Evolutionary conservation across 177 flowering plant genomes (phyloP).

Genomic region (Vitis hybrid): DNA sequence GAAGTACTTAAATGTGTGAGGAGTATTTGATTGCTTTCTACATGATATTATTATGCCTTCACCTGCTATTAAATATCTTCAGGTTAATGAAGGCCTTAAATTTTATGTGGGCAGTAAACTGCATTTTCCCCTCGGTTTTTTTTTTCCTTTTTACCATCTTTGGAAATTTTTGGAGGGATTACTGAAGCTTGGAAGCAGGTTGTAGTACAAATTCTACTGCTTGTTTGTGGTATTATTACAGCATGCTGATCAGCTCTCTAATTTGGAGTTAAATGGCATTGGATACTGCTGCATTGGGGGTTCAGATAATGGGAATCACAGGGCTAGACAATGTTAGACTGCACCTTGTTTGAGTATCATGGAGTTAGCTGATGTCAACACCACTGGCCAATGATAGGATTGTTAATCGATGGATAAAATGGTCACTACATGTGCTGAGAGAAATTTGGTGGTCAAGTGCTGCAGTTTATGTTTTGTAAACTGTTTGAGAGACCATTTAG

Average conservation of each 20-base stretch:
- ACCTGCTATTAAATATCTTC: constrained; percentile 23
- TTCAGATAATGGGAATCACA: constrained; percentile 53
- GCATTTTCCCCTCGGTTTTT: constrained; percentile 16
- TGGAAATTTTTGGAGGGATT: constrained; percentile 36
- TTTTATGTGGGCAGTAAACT: constrained; percentile 16
- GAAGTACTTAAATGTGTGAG: background rate
- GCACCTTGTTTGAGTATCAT: constrained; percentile 42
- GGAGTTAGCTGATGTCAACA: constrained; percentile 44
- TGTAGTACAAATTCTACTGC: constrained; percentile 59
- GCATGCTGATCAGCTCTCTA: constrained; percentile 65
- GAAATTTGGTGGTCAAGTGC: constrained; percentile 36
- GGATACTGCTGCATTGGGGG: constrained; percentile 61
- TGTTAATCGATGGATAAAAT: constrained; percentile 37
- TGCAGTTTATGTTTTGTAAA: constrained; percentile 53
- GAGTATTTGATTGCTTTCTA: background rate
- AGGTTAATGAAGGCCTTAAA: constrained; percentile 16
- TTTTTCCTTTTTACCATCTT: constrained; percentile 15
- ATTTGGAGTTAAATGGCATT: constrained; percentile 51
- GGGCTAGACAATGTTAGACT: constrained; percentile 47
- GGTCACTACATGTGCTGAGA: constrained; percentile 31
- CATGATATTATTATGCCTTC: background rate
- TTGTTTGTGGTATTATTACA: constrained; percentile 57
- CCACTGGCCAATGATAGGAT: constrained; percentile 35
- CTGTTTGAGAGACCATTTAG: constrained; percentile 39
- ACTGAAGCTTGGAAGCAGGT: constrained; percentile 56